phyloP scores from a whole-genome alignment of 768 basidiomycete species.

The Suillus subluteus region DNA sequence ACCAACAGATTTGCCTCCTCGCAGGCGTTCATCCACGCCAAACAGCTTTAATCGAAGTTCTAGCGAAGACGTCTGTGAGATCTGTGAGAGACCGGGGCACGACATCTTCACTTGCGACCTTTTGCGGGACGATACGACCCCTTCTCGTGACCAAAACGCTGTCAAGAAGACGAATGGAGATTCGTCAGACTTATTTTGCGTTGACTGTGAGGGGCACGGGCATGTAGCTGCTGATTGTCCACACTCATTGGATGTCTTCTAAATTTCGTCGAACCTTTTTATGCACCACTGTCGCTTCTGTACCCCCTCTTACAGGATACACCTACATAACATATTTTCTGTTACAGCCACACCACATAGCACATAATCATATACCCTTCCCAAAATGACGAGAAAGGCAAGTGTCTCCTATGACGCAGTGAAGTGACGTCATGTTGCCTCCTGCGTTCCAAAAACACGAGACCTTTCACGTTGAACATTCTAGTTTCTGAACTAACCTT shows the following conservation, averaged over 20 bases:
- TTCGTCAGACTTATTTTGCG: constrained; percentile 60
- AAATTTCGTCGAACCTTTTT: constrained; percentile 21
- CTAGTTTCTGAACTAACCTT: neutral
- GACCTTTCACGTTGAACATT: neutral
- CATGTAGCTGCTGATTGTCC: constrained; percentile 81
- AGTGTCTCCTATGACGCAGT: constrained; percentile 19
- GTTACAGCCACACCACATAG: neutral
- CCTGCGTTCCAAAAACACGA: constrained; percentile 10
- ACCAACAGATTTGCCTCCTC: constrained; percentile 33
- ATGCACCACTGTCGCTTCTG: constrained; percentile 8
- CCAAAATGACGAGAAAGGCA: constrained; percentile 4
- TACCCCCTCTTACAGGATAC: too few species aligned
- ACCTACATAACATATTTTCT: constrained; percentile 25
- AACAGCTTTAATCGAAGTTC: constrained; percentile 28
- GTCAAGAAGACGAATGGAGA: constrained; percentile 17
- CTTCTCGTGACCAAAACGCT: constrained; percentile 20
- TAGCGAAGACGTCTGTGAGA: constrained; percentile 68
- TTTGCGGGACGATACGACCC: constrained; percentile 56
- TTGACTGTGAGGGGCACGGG: constrained; percentile 83
- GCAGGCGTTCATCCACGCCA: constrained; percentile 24
- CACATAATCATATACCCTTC: constrained; percentile 7
- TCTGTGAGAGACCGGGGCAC: constrained; percentile 84
- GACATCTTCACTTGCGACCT: constrained; percentile 86
- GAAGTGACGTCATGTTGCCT: constrained; percentile 13
- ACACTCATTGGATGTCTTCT: constrained; percentile 88